Evolutionary conservation across 2,329 filamentous ascomycete genomes (phyloP).

Genomic region (Byssothecium circinans): DNA sequence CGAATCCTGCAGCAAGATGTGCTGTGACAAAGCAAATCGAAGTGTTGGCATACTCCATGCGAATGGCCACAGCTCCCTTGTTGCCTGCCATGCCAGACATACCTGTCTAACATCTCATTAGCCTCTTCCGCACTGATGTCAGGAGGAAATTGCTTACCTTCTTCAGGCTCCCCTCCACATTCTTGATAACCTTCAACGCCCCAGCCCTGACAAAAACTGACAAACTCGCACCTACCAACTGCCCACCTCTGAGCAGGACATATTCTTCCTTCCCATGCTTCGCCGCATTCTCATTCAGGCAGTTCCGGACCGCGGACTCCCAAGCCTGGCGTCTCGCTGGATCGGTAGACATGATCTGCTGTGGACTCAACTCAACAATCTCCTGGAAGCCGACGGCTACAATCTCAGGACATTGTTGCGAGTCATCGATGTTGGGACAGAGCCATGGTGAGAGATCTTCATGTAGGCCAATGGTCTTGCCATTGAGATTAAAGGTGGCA

Average conservation of each 20-base stretch:
- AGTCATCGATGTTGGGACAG: constrained; percentile 64
- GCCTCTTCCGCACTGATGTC: neutral
- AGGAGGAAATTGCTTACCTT: constrained; percentile 56
- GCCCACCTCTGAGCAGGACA: constrained; percentile 85
- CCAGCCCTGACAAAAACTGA: constrained; percentile 87
- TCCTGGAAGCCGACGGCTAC: constrained; percentile 94
- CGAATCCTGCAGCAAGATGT: constrained; percentile 92
- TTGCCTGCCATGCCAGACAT: constrained; percentile 97
- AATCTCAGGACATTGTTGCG: constrained; percentile 73
- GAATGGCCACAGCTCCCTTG: constrained; percentile 95
- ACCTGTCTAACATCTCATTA: constrained; percentile 60
- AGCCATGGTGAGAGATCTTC: constrained; percentile 86
- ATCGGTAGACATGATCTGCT: constrained; percentile 99
- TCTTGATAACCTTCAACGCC: constrained; percentile 80
- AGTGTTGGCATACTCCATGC: constrained; percentile 91
- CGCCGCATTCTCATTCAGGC: constrained; percentile 72
- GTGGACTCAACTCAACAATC: constrained; percentile 95
- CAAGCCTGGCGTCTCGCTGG: constrained; percentile 81
- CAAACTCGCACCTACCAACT: constrained; percentile 90
- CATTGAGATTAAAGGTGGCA: constrained; percentile 95
- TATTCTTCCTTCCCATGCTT: constrained; percentile 73
- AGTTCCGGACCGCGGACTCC: constrained; percentile 78
- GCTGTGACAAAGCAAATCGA: constrained; percentile 94
- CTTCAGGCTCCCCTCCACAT: constrained; percentile 94
- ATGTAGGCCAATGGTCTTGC: constrained; percentile 74